Evolutionary conservation across 176 grass and related monocot genomes (phyloP).

Genomic region (Aegilops umbellulata): DNA sequence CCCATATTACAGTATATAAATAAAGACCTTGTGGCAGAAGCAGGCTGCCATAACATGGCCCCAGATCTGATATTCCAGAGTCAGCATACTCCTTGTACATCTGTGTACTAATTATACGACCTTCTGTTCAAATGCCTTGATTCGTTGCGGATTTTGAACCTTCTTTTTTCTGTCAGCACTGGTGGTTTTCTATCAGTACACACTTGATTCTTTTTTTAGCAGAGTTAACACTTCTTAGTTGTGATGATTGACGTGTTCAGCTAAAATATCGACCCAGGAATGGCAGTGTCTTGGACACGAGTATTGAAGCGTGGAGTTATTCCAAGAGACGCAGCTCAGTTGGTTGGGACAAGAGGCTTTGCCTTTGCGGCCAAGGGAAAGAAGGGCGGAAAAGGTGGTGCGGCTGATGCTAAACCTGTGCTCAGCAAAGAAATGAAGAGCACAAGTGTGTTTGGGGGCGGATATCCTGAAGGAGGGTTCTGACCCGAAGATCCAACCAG

Average conservation of each 20-base stretch:
- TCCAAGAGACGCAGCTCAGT: constrained; percentile 27
- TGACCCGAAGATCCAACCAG: constrained; percentile 71
- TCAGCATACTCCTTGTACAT: too few species aligned
- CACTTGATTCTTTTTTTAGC: too few species aligned
- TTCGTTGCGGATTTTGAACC: too few species aligned
- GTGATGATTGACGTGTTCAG: constrained; percentile 24
- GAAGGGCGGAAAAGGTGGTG: constrained; percentile 43
- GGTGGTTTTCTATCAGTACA: too few species aligned
- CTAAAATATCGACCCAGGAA: constrained; percentile 17
- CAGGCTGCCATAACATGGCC: too few species aligned
- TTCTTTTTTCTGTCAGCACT: too few species aligned
- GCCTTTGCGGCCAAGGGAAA: too few species aligned
- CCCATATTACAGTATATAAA: too few species aligned
- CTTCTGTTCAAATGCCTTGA: too few species aligned
- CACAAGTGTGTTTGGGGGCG: constrained; percentile 68
- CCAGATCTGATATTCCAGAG: too few species aligned
- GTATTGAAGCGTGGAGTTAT: constrained; percentile 21
- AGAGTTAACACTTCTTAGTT: background rate
- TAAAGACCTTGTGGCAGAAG: too few species aligned
- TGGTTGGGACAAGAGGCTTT: background rate
- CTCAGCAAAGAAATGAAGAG: constrained; percentile 79
- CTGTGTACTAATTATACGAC: too few species aligned
- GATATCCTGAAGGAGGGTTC: constrained; percentile 90
- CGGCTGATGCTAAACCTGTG: constrained; percentile 57
- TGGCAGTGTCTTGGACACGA: constrained; percentile 52